phyloP scores from a whole-genome alignment of 2,329 filamentous ascomycete genomes.

The Aspergillus awamori region DNA sequence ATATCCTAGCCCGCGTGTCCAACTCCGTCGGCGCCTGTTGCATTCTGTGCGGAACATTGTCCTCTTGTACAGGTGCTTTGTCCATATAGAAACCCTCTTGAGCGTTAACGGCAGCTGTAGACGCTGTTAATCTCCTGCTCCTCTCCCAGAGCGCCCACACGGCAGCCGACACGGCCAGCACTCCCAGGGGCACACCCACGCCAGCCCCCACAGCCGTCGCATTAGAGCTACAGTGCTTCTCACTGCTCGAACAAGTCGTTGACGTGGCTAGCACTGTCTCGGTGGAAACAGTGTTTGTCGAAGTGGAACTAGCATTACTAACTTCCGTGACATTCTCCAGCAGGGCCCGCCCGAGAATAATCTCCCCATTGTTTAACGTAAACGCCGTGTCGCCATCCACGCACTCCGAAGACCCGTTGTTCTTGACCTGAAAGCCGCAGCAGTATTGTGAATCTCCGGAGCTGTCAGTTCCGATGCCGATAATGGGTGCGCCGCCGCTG shows the following conservation, averaged over 20 bases:
- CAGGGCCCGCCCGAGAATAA: conserved; percentile 1
- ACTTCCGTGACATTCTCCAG: background rate
- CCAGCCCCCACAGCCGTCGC: conserved; percentile 5
- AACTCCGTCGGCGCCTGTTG: no score
- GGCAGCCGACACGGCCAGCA: background rate
- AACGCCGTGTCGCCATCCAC: conserved; percentile 5
- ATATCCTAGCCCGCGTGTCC: no score
- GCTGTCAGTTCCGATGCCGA: background rate
- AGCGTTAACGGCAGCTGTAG: background rate
- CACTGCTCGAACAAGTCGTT: background rate
- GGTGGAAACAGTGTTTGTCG: background rate
- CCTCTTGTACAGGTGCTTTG: no score
- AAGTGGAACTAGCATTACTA: background rate
- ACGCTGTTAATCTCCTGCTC: background rate
- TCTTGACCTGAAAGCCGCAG: conserved; percentile 5
- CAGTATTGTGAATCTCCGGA: conserved; percentile 6
- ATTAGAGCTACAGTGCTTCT: background rate
- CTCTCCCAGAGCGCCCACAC: conserved; percentile 5
- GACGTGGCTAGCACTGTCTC: background rate
- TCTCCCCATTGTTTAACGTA: background rate
- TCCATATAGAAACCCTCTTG: no score
- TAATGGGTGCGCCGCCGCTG: conserved; percentile 5
- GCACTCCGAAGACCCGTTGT: conserved; percentile 1
- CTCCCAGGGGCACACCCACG: conserved; percentile 6
- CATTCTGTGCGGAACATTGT: no score